Evolutionary conservation across 129 eudicot species (phyloP), one percentile per base, ranked within the genome.

Genomic region (Pittosporum tobira): DNA sequence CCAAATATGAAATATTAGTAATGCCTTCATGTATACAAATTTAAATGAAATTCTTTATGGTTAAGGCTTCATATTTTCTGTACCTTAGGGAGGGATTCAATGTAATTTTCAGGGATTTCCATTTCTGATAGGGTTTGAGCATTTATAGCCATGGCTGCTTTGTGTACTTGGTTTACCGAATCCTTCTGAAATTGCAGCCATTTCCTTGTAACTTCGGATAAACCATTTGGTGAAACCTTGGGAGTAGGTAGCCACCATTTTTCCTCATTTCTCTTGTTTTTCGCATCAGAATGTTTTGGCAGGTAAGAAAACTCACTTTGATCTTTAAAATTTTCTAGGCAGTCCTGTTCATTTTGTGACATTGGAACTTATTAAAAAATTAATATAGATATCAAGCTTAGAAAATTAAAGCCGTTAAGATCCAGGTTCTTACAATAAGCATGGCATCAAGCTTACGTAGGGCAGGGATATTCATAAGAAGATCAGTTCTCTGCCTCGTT

Each of bases 161-260:
- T 93, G 16, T 75, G 88, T 16, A 87, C 94, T 77, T 87, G 99
- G 70, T 81, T 81, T 0, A 81, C 96, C 2, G 96, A 84, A 67
- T 93, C 96, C 83, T 79, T 84, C 63, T 93, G 96, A 57, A 72
- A 74, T 21, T 74, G 84, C 52, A 79, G 62, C 84, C 84, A 79
- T 55, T 79, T 66, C 49, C 69, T 70, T 10, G 77, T 74, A 18
- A 36, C 68, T 1, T 79, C 81, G 4, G 80, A 69, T 37, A 79
- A 50, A 74, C 84, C 84, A 79, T 68, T 62, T 50, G 81, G 65
- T 0, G 99, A 94, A 65, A 93, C 88, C 68, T 93, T 84, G 21
- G 94, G 88, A 15, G 88, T 81, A 15, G 99, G 96, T 55, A 87
- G 67, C 96, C 99, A 87, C 96, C 96, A 87, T 74, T 79, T 70